Percentiles rank a stretch among this genome's conserved stretches.
phyloP scores from a whole-genome alignment of 805 yeast genomes.

The Kazachstania africana region DNA sequence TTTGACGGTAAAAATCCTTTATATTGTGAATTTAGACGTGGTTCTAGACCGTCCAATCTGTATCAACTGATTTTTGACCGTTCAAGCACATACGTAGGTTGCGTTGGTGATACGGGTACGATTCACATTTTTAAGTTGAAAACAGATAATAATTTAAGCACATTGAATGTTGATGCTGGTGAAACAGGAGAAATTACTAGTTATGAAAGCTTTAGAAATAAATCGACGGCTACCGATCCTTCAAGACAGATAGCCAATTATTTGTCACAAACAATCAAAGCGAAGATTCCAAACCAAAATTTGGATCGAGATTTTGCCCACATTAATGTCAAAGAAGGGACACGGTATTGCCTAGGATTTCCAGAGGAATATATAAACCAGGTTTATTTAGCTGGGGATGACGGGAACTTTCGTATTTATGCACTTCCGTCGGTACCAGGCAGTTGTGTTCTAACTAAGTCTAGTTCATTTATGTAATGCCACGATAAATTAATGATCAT shows the following conservation, averaged over 20 bases:
- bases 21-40: conserved; percentile 52
- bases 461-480: conserved; percentile 5
- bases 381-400: conserved; percentile 20
- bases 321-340: conserved; percentile 14
- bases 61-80: conserved; percentile 57
- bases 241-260: conserved; percentile 16
- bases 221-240: conserved; percentile 3
- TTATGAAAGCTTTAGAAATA: not conserved
- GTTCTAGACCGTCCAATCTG: conserved; percentile 63
- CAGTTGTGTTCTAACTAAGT: conserved; percentile 21
- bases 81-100: conserved; percentile 55
- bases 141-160: conserved; percentile 26
- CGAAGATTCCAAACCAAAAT: conserved; percentile 21
- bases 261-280: conserved; percentile 17
- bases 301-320: conserved; percentile 22
- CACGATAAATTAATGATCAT: too few relatives aligned
- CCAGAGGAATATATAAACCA: conserved; percentile 24
- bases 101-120: conserved; percentile 75
- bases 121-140: conserved; percentile 75
- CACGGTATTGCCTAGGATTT: conserved; percentile 17
- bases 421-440: conserved; percentile 19
- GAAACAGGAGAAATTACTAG: conserved; percentile 1
- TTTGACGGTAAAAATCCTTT: conserved; percentile 12
- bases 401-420: conserved; percentile 19
- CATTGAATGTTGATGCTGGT: conserved; percentile 1